Evolutionary conservation across 257 asterid species (phyloP).

Genomic region (Penstemon barbatus): DNA sequence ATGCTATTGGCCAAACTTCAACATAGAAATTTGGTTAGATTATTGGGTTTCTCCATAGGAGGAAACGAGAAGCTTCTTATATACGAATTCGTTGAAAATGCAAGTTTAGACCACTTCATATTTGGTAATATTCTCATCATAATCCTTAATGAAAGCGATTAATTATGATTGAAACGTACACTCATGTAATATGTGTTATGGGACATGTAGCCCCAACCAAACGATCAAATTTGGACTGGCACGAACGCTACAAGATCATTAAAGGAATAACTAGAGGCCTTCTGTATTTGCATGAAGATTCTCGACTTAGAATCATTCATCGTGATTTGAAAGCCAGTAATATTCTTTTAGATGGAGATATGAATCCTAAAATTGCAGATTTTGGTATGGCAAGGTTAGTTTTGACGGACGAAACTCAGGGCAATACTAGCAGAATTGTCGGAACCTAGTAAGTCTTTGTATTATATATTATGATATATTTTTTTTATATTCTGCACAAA

Average conservation of each 20-base stretch:
- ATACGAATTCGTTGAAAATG: too few relatives aligned
- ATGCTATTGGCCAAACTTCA: conserved; percentile 11
- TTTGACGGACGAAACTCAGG: not conserved
- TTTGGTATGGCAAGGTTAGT: conserved; percentile 7
- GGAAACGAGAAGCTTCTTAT: conserved; percentile 11
- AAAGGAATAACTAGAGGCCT: too few relatives aligned
- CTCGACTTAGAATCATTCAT: too few relatives aligned
- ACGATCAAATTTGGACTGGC: not conserved
- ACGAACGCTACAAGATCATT: conserved; percentile 5
- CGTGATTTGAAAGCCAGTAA: too few relatives aligned
- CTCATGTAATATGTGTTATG: not conserved
- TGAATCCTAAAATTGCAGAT: conserved; percentile 19
- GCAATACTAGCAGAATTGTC: not conserved
- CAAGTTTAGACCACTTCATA: not conserved
- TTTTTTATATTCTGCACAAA: not conserved
- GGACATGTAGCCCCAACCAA: not conserved
- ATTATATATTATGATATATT: not conserved
- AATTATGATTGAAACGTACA: too few relatives aligned
- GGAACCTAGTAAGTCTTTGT: not conserved
- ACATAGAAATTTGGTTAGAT: conserved; percentile 9
- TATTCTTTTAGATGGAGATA: too few relatives aligned
- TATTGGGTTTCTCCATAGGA: not conserved
- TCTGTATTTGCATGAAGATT: too few relatives aligned
- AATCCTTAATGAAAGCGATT: too few relatives aligned
- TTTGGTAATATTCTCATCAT: too few relatives aligned